phyloP scores from a whole-genome alignment of 2,329 filamentous ascomycete species.

The Pseudogymnoascus verrucosus region DNA sequence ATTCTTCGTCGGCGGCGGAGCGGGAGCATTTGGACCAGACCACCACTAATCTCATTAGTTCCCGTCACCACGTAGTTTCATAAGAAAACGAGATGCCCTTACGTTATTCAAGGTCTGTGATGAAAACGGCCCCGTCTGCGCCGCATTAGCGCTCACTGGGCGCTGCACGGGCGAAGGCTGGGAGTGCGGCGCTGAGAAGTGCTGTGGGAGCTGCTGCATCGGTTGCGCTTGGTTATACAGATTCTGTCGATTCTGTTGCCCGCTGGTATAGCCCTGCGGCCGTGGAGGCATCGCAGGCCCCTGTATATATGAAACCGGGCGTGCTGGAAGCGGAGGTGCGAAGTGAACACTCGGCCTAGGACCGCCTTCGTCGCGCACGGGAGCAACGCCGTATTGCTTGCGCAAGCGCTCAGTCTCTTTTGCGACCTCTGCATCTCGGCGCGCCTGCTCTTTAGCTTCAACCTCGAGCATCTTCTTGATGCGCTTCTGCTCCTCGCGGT shows the following conservation, averaged over 20 bases:
- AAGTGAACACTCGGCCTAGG: slow-evolving; percentile 11
- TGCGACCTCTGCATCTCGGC: slow-evolving; percentile 54
- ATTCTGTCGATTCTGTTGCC: not conserved
- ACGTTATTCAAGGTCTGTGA: slow-evolving; percentile 12
- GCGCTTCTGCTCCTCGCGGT: slow-evolving; percentile 48
- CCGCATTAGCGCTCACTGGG: slow-evolving; percentile 20
- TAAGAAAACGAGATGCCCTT: not conserved
- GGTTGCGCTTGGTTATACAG: slow-evolving; percentile 9
- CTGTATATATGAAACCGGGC: slow-evolving; percentile 2
- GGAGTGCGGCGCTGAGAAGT: slow-evolving; percentile 23
- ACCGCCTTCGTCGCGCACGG: slow-evolving; percentile 3
- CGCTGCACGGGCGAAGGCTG: slow-evolving; percentile 21
- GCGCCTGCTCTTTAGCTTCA: slow-evolving; percentile 54
- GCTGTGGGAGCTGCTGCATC: slow-evolving; percentile 16
- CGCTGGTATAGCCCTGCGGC: not conserved
- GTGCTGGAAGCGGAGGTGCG: slow-evolving; percentile 13
- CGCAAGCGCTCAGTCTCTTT: slow-evolving; percentile 76
- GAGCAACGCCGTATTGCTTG: slow-evolving; percentile 50
- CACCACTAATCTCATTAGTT: not conserved
- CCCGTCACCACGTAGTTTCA: not conserved
- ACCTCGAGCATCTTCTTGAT: slow-evolving; percentile 58
- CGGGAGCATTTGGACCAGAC: not conserved
- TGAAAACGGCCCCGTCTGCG: slow-evolving; percentile 2
- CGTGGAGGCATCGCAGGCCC: not conserved
- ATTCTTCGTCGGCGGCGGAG: not conserved